Evolutionary conservation across 495 filamentous ascomycete species (phyloP).

Genomic region (Talaromyces trachyspermus): DNA sequence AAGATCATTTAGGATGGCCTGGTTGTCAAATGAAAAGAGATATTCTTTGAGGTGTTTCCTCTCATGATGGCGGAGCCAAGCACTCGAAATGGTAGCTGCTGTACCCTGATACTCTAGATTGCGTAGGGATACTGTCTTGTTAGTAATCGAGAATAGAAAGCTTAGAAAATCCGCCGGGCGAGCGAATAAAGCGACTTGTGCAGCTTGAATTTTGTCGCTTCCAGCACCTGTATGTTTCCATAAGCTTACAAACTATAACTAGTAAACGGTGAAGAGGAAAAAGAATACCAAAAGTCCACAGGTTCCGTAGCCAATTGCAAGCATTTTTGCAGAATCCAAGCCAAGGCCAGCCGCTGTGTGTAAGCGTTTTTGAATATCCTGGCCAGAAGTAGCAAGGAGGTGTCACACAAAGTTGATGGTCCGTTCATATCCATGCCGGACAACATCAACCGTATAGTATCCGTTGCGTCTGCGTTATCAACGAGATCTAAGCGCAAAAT

Average conservation of each 20-base stretch:
- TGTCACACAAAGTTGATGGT: slow-evolving; percentile 70
- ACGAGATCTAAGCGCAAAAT: slow-evolving; percentile 58
- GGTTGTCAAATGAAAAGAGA: slow-evolving; percentile 23
- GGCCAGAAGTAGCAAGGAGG: slow-evolving; percentile 67
- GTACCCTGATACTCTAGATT: slow-evolving; percentile 17
- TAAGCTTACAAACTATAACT: slow-evolving; percentile 11
- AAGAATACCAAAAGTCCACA: slow-evolving; percentile 66
- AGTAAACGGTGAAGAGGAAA: not conserved
- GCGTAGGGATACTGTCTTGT: slow-evolving; percentile 21
- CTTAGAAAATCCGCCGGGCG: slow-evolving; percentile 32
- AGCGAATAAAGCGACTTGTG: slow-evolving; percentile 33
- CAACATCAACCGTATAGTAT: slow-evolving; percentile 61
- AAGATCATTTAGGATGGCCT: slow-evolving; percentile 19
- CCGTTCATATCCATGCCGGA: slow-evolving; percentile 71
- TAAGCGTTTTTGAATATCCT: slow-evolving; percentile 48
- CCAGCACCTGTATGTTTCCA: slow-evolving; percentile 19
- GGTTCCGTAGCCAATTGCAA: slow-evolving; percentile 69
- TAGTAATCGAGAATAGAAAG: slow-evolving; percentile 35
- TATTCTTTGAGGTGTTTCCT: slow-evolving; percentile 29
- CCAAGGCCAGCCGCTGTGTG: slow-evolving; percentile 53
- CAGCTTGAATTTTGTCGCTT: slow-evolving; percentile 32
- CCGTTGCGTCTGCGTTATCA: slow-evolving; percentile 52
- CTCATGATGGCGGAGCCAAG: slow-evolving; percentile 31
- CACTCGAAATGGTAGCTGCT: slow-evolving; percentile 21
- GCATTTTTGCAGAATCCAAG: slow-evolving; percentile 58